Base-by-base conservation (phyloP, 2,329 filamentous ascomycete species). In the Chalara sp. region DNA sequence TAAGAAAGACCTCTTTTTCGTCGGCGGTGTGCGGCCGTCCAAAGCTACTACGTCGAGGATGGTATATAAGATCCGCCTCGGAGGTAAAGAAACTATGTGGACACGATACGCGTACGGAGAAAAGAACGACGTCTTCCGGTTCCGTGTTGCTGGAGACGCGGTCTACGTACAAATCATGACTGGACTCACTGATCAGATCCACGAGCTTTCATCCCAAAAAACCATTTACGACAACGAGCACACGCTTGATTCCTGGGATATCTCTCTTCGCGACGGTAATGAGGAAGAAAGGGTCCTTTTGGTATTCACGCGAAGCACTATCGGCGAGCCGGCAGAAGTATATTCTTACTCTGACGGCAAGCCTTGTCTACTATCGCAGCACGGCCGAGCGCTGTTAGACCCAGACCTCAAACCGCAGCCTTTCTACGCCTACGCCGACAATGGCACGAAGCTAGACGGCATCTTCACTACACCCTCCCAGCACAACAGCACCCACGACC, bases 261-360 rank as follows among this genome's bases (percentile, higher is more conserved):
- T 33, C 48, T 54, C 7, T 32, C 61, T 8, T 11, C 63, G 7
- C 53, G 46, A 58, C 51, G 7, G 45, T 54, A 28, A 41, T 30
- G 13, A 47, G 44, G 37, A 43, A 29, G 53, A 58, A 29, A 57
- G 63, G 28, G 47, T 61, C 8, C 44, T 61, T 32, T 29, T 67
- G 5, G 61, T 63, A 2, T 39, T 69, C 6, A 63, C 62, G 2
- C 57, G 53, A 12, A 57, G 61, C 31, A 57, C 61, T 40, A 50
- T 61, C 46, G 61, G 63, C 49, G 49, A 54, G 13, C 66, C 65
- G 1, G 45, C 49, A 11, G 66, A 69, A 51, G 59, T 68, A 28
- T 67, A 58, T 55, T 56, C 64, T 13, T 58, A 57, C 6, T 58
- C 56, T n/a, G 51, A 56, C 3, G 53, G 45, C 4, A 50, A 48